Evolutionary conservation across 768 basidiomycete genomes (phyloP).

Genomic region (Dictyophora rubrovolvata): DNA sequence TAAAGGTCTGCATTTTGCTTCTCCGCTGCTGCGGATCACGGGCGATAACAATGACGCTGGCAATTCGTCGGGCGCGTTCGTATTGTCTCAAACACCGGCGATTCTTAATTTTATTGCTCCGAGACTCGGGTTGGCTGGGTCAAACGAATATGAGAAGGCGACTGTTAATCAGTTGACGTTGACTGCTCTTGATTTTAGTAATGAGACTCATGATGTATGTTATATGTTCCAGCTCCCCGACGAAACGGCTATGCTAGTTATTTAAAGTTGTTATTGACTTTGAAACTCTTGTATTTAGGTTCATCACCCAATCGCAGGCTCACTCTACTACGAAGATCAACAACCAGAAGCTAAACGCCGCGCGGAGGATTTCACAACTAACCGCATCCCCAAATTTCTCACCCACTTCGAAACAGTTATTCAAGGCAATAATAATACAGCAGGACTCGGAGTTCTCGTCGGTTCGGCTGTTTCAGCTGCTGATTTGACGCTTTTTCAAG

Average conservation of each 20-base stretch:
- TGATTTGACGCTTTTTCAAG: conserved; percentile 33
- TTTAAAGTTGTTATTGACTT: background rate
- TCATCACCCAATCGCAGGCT: conserved; percentile 28
- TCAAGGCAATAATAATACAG: conserved; percentile 13
- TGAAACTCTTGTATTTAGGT: conserved; percentile 3
- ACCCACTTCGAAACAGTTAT: conserved; percentile 26
- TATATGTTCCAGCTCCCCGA: background rate
- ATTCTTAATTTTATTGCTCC: conserved; percentile 29
- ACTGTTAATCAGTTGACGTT: conserved; percentile 29
- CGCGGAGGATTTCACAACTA: conserved; percentile 25
- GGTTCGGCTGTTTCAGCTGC: conserved; percentile 27
- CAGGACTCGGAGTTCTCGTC: conserved; percentile 16
- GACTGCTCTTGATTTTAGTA: conserved; percentile 25
- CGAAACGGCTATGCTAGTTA: no score
- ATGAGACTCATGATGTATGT: conserved; percentile 23
- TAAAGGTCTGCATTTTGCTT: conserved; percentile 27
- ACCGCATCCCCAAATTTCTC: conserved; percentile 32
- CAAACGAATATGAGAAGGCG: conserved; percentile 19
- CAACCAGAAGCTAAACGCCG: conserved; percentile 24
- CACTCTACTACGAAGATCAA: conserved; percentile 33
- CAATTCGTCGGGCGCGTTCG: no score
- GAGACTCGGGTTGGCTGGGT: conserved; percentile 25
- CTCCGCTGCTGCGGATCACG: conserved; percentile 27
- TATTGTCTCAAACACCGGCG: conserved; percentile 27
- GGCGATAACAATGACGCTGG: conserved; percentile 12